phyloP scores from a whole-genome alignment of 2,329 filamentous ascomycete genomes.

The Hypoxylon sp. region DNA sequence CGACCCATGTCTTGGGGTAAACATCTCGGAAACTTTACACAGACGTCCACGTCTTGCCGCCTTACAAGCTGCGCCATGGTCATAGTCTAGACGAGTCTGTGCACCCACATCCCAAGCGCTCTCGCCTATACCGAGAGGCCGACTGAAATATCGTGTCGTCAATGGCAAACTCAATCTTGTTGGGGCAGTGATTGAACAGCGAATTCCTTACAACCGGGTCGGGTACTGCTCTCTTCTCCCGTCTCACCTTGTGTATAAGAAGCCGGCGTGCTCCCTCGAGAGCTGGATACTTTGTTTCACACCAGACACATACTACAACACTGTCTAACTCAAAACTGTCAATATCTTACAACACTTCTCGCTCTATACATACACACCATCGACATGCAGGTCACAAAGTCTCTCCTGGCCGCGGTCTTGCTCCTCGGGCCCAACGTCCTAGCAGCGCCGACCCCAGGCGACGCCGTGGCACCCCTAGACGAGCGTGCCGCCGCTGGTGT shows the following conservation, averaged over 20 bases:
- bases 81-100: background rate
- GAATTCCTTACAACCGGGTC: background rate
- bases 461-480: constrained; percentile 1
- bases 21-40: too few species aligned
- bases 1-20: too few species aligned
- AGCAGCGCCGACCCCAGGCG: constrained; percentile 30
- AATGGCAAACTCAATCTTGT: constrained; percentile 27
- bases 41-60: too few species aligned
- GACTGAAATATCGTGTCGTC: constrained; percentile 31
- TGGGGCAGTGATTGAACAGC: background rate
- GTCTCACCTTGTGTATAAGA: constrained; percentile 23
- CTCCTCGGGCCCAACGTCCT: constrained; percentile 35
- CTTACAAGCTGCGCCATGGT: background rate
- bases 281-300: too few species aligned
- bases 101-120: background rate
- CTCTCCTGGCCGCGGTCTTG: constrained; percentile 38
- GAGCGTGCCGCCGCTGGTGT: constrained; percentile 16
- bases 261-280: background rate
- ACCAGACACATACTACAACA: too few species aligned
- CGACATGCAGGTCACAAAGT: constrained; percentile 39
- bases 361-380: background rate
- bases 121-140: background rate
- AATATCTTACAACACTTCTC: background rate
- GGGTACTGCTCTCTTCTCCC: background rate
- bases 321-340: background rate